Evolutionary conservation across 805 yeast species (phyloP).

Genomic region (Cyberlindnera lachancei): DNA sequence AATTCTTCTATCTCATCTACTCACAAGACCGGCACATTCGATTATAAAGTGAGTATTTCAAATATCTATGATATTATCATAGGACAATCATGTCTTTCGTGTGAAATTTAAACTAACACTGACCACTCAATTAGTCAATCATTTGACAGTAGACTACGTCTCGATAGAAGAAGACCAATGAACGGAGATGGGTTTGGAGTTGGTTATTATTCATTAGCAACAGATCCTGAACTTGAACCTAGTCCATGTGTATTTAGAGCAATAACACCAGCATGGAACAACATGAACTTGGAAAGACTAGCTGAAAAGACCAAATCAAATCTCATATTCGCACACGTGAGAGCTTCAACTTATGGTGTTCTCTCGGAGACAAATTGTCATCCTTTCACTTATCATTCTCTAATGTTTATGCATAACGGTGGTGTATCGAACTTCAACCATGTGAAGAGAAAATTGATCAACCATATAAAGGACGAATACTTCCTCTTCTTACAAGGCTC

Average conservation of each 20-base stretch:
- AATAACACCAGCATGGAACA: conserved; percentile 98
- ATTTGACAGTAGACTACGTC: conserved; percentile 79
- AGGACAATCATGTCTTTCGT: neutral
- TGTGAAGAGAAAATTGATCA: conserved; percentile 67
- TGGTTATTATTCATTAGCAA: conserved; percentile 79
- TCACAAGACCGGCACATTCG: conserved; percentile 94
- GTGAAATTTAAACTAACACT: conserved; percentile 11
- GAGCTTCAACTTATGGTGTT: conserved; percentile 95
- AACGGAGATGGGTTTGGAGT: conserved; percentile 99
- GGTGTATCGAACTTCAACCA: conserved; percentile 65
- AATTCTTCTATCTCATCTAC: conserved; percentile 72
- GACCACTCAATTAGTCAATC: conserved; percentile 58
- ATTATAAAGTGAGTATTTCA: conserved; percentile 55
- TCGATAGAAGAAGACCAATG: conserved; percentile 85
- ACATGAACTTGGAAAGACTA: conserved; percentile 75
- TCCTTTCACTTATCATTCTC: conserved; percentile 80
- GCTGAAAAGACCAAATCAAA: conserved; percentile 82
- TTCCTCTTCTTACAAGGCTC: conserved; percentile 83
- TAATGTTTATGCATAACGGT: conserved; percentile 98
- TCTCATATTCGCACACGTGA: conserved; percentile 87
- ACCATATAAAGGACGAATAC: conserved; percentile 72
- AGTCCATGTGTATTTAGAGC: conserved; percentile 93
- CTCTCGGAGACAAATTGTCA: conserved; percentile 94
- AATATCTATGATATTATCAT: neutral
- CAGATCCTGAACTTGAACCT: conserved; percentile 48